Evolutionary conservation across 2,329 filamentous ascomycete species (phyloP), one percentile per base, ranked within the genome.

Genomic region (Geosmithia flava): DNA sequence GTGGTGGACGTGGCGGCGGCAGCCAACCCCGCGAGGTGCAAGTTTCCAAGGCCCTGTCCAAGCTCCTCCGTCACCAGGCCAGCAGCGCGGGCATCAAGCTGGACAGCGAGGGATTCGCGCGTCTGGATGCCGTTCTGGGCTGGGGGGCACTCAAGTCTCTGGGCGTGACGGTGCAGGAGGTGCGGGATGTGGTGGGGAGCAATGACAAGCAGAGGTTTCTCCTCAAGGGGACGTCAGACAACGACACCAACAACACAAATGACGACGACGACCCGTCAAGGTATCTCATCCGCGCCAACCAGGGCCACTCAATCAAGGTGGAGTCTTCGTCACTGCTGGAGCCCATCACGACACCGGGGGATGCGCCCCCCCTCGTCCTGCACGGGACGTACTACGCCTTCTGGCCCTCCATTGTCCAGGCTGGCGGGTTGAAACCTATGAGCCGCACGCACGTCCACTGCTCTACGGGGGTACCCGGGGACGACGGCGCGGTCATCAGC

Each of bases 201-300:
- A 94, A 88, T 60, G 86, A 91, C 59, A 98, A 98, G 69, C 85
- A 96, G 65, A 85, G 93, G 40, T 98, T 94, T 70, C 78, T 81
- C 2, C 72, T 97, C 59, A 82, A 88, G 47, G 76, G 76, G 44
- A 75, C 61, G 8, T 49, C 49, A n/a, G n/a, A 8, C 23, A 8
- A 27, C 16, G 56, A 57, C 41, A 58, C 60, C 48, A 54, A 57
- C 46, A 48, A 48, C 58, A 48, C 3, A 45, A 48, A 8, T 11
- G 53, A 57, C 17, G 61, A 62, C 19, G 59, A 60, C 8, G 70
- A 84, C 46, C 74, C 87, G 0, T 63, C 73, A 0, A 74, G 85
- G 62, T 96, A 83, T 70, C 74, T 94, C 30, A 96, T 98, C 67
- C 88, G 93, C 58, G 93, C 93, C 27, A 95, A 94, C 60, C 93